Evolutionary conservation across 1,284 basidiomycete genomes (phyloP).

Genomic region (Boletus holoroseus): DNA sequence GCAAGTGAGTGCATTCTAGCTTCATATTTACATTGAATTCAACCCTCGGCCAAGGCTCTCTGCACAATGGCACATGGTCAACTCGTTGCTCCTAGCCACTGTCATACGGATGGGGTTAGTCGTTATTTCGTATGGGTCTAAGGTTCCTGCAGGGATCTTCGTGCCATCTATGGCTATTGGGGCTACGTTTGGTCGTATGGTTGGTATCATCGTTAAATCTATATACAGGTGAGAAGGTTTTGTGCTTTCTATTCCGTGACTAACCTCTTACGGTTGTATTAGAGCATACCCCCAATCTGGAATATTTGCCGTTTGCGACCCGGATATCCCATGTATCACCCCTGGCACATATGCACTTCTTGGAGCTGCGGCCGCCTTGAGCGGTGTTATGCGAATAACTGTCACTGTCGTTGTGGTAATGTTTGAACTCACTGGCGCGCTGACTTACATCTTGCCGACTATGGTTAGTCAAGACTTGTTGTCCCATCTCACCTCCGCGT

Average conservation of each 20-base stretch:
- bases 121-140: constrained; percentile 91
- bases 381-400: constrained; percentile 94
- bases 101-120: constrained; percentile 84
- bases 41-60: constrained; percentile 54
- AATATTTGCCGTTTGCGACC: constrained; percentile 86
- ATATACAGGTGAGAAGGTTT: constrained; percentile 65
- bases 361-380: constrained; percentile 90
- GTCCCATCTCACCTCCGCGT: neutral
- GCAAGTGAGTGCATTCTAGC: constrained; percentile 68
- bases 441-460: constrained; percentile 96
- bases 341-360: constrained; percentile 97
- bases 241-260: neutral
- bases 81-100: constrained; percentile 88
- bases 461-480: constrained; percentile 61
- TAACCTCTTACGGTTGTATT: neutral
- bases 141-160: constrained; percentile 97
- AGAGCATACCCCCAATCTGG: constrained; percentile 80
- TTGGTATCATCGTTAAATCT: constrained; percentile 93
- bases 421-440: constrained; percentile 93
- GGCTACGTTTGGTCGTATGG: constrained; percentile 92
- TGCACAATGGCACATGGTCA: constrained; percentile 92
- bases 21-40: constrained; percentile 9
- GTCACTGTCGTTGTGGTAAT: constrained; percentile 99
- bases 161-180: constrained; percentile 98
- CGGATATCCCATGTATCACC: constrained; percentile 94